Percentiles rank a stretch among this genome's conserved stretches.
These are phyloP conservation scores for Acidomyces sp. DNA, from an alignment of 495 filamentous ascomycete genomes.

Conservation along the genomic window DNA sequence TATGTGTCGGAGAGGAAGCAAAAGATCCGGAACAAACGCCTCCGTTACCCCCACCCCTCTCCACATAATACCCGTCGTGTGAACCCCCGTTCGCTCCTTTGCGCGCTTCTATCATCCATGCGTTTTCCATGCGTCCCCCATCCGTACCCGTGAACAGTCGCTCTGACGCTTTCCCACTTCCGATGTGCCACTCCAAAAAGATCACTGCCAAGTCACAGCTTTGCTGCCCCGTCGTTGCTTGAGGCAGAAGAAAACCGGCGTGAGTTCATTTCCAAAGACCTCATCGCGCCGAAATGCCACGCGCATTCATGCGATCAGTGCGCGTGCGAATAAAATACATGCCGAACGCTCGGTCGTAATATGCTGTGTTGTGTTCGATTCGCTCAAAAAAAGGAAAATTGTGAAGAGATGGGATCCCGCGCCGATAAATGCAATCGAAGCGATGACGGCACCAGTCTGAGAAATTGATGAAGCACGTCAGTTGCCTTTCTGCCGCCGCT, in stretches of 20 bases:
- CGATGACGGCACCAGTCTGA: too few relatives aligned
- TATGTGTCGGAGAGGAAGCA: too few relatives aligned
- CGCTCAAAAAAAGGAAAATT: background rate
- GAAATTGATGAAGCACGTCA: background rate
- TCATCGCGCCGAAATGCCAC: conserved; percentile 1
- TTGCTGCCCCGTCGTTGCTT: background rate
- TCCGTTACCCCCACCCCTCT: background rate
- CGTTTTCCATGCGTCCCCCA: too few relatives aligned
- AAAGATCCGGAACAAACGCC: too few relatives aligned
- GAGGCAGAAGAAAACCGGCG: background rate
- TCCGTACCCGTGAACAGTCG: too few relatives aligned
- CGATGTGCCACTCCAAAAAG: too few relatives aligned
- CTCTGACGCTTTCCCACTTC: too few relatives aligned
- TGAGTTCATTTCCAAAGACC: background rate
- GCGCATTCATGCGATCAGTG: background rate
- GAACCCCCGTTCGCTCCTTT: background rate
- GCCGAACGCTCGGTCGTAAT: background rate
- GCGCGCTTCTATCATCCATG: background rate
- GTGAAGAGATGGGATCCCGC: background rate
- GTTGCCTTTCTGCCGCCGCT: conserved; percentile 48
- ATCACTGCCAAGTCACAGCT: background rate
- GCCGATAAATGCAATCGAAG: conserved; percentile 1
- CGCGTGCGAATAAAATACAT: background rate
- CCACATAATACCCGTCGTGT: background rate
- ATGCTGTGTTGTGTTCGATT: background rate